Evolutionary conservation across 441 rosid genomes (phyloP).

Genomic region (Brassica balearica): DNA sequence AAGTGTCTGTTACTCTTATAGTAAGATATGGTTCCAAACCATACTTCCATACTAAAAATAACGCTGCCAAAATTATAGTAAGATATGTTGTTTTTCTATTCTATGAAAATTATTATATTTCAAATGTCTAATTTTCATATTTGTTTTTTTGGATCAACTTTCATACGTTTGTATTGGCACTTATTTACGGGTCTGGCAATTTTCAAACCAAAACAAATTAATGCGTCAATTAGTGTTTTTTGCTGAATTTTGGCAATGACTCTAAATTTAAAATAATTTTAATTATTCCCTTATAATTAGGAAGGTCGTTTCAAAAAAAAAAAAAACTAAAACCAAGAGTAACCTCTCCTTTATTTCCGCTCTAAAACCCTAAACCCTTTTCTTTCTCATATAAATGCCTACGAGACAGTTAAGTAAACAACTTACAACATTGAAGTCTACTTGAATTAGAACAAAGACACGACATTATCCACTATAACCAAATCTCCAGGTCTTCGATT

Average conservation of each 20-base stretch:
- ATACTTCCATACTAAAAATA: not conserved
- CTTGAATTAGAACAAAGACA: slow-evolving; percentile 35
- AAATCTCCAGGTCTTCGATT: slow-evolving; percentile 43
- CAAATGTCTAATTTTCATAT: not conserved
- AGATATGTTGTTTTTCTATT: not conserved
- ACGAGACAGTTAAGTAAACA: slow-evolving; percentile 45
- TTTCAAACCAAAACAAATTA: not conserved
- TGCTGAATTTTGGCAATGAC: not conserved
- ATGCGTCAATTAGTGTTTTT: not conserved
- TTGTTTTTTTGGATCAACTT: no score
- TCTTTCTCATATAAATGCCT: slow-evolving; percentile 32
- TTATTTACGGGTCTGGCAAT: not conserved
- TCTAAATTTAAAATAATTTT: not conserved
- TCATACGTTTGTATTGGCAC: not conserved
- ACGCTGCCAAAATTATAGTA: not conserved
- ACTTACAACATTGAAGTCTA: slow-evolving; percentile 26
- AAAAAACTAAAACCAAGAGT: slow-evolving; percentile 26
- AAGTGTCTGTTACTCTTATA: slow-evolving; percentile 34
- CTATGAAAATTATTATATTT: not conserved
- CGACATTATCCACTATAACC: slow-evolving; percentile 33
- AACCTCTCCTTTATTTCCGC: slow-evolving; percentile 45
- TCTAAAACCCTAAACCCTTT: slow-evolving; percentile 42
- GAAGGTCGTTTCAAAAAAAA: slow-evolving; percentile 33
- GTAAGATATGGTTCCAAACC: slow-evolving; percentile 1
- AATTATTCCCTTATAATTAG: slow-evolving; percentile 30